These are phyloP conservation scores for Xylaria acuta DNA, from an alignment of 495 filamentous ascomycete genomes.

Conservation along the genomic window DNA sequence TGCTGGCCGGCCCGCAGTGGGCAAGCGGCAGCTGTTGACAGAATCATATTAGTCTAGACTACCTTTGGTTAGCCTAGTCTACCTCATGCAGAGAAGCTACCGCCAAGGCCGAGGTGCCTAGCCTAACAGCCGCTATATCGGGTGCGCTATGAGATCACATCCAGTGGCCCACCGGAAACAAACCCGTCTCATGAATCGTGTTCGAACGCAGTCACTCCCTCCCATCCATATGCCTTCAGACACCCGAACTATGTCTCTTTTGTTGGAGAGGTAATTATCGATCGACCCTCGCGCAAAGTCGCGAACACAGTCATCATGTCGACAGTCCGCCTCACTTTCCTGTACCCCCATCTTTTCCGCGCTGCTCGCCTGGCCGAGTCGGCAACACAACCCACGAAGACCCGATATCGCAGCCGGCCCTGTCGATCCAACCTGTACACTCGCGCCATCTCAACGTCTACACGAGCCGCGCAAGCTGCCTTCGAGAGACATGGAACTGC, in stretches of 20 bases:
- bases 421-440: constrained; percentile 41
- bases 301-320: constrained; percentile 60
- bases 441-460: constrained; percentile 43
- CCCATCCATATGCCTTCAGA: neutral
- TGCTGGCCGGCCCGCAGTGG: neutral
- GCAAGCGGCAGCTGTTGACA: constrained; percentile 4
- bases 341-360: constrained; percentile 74
- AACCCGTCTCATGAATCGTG: neutral
- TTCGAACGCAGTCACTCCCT: neutral
- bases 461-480: constrained; percentile 39
- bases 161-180: neutral
- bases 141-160: constrained; percentile 19
- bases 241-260: constrained; percentile 29
- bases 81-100: neutral
- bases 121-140: constrained; percentile 2
- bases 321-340: constrained; percentile 69
- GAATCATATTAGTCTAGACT: neutral
- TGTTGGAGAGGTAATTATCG: constrained; percentile 7
- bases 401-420: constrained; percentile 45
- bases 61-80: neutral
- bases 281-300: constrained; percentile 18
- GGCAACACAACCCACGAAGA: constrained; percentile 49
- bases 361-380: constrained; percentile 46
- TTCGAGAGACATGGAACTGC: constrained; percentile 67
- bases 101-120: constrained; percentile 14